Evolutionary conservation across 352 stramenopile species (phyloP).

Genomic region (Phytopythium montanum): DNA sequence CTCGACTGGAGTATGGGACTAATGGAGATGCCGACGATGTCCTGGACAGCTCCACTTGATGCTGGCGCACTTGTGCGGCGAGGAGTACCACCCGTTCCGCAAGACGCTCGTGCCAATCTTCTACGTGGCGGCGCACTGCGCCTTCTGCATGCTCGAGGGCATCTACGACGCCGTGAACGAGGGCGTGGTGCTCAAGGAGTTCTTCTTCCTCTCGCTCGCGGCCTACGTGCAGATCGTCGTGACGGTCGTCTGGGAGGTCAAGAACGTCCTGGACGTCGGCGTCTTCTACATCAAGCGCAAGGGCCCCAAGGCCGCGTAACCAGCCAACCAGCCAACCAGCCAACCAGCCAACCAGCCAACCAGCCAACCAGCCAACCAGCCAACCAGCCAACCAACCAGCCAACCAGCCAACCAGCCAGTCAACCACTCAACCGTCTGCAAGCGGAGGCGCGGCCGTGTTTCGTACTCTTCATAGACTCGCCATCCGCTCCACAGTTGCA

Average conservation of each 20-base stretch:
- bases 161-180: constrained; percentile 85
- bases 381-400: neutral
- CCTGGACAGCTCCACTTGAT: constrained; percentile 74
- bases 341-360: neutral
- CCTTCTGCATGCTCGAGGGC: constrained; percentile 79
- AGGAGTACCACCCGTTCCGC: constrained; percentile 88
- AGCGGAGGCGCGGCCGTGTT: neutral
- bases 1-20: too few species aligned
- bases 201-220: constrained; percentile 85
- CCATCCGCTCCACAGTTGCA: too few species aligned
- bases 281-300: constrained; percentile 73
- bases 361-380: neutral
- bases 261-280: constrained; percentile 74
- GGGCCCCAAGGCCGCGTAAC: constrained; percentile 24
- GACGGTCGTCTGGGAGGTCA: constrained; percentile 85
- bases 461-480: neutral
- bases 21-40: neutral
- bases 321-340: neutral
- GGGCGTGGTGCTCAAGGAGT: constrained; percentile 79
- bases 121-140: constrained; percentile 80
- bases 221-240: constrained; percentile 87
- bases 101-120: constrained; percentile 90
- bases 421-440: neutral
- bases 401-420: neutral
- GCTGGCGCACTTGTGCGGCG: constrained; percentile 80